Base-by-base conservation (phyloP, 306 rosid genomes). In the Oxytropis ochrocephala region DNA sequence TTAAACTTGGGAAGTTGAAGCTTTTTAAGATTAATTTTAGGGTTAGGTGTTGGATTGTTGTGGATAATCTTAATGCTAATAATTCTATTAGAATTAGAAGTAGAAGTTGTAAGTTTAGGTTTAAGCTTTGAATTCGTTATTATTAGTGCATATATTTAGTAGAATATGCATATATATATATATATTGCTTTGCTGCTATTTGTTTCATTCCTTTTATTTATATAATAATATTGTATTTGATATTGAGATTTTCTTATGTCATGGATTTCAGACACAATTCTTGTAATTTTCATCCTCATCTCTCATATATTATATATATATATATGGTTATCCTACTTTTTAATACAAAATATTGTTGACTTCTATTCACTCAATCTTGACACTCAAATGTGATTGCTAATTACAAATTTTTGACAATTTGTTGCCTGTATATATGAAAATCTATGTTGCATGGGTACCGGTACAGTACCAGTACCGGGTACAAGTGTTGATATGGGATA, bases 1-100 rank as follows among this genome's bases (percentile, higher is more conserved):
- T 91, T 32, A 86, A 86, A 76, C 82, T 91, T 19, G 97, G 97
- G 1, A 78, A 79, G 76, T 69, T 91, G 70, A 91, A 86, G 86
- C 84, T 91, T 4, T 77, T 84, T 16, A 85, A 67, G 72, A 24
- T 91, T 72, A 86, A 70, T 41, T 91, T 91, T 73, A 48, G 63
- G 71, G 89, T 87, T 14, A 85, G 75, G 65, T 91, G 97, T 69
- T 76, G 58, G 1, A 50, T 91, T 60, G 48, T 70, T 46, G 95
- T 91, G 44, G 89, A 88, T 70, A 74, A 29, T 7, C 77, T 91
- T 38, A 11, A 12, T 3, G 42, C 81, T 6, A 53, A 79, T 68
- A 74, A 13, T 7, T 73, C 82, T 60, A 79, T 79, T 47, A 73
- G 82, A 9, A 60, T 79, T 52, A 11, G 5, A 36, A 67, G 75